A percentile compares a stretch with the other conserved stretches of the same genome.
Conservation (phyloP, 441 rosid species). For the Codiaeum variegatum region DNA sequence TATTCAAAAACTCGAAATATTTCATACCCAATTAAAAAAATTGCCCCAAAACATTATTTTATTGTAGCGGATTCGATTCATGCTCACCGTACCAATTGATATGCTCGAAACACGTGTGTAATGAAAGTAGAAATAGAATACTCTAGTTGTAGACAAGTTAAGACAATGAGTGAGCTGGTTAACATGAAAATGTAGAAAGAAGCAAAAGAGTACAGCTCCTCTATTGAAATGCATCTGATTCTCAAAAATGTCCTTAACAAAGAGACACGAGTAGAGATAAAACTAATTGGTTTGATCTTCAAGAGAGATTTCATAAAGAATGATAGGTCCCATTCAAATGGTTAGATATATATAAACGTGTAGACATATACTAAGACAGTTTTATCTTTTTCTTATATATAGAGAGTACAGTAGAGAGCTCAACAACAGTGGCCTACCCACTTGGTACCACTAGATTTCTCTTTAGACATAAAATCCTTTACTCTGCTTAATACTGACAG, state of each 20-base stretch:
- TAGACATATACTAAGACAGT: constrained; percentile 27
- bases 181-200: background rate
- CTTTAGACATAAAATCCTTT: constrained; percentile 35
- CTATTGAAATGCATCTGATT: background rate
- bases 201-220: background rate
- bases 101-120: too few relatives aligned
- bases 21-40: too few relatives aligned
- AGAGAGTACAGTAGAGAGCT: background rate
- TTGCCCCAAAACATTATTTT: too few relatives aligned
- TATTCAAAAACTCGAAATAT: too few relatives aligned
- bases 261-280: background rate
- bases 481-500: constrained; percentile 25
- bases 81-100: too few relatives aligned
- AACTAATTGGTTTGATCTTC: background rate
- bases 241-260: constrained; percentile 1
- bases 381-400: background rate
- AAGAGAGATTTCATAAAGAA: constrained; percentile 14
- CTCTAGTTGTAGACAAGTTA: background rate
- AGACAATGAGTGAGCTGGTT: background rate
- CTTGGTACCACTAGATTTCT: constrained; percentile 42
- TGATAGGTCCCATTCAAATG: constrained; percentile 31
- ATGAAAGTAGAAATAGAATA: background rate
- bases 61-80: too few relatives aligned
- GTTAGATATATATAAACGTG: constrained; percentile 22
- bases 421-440: constrained; percentile 30